phyloP scores from a whole-genome alignment of 331 rosid genomes.

The Quercus lobata region DNA sequence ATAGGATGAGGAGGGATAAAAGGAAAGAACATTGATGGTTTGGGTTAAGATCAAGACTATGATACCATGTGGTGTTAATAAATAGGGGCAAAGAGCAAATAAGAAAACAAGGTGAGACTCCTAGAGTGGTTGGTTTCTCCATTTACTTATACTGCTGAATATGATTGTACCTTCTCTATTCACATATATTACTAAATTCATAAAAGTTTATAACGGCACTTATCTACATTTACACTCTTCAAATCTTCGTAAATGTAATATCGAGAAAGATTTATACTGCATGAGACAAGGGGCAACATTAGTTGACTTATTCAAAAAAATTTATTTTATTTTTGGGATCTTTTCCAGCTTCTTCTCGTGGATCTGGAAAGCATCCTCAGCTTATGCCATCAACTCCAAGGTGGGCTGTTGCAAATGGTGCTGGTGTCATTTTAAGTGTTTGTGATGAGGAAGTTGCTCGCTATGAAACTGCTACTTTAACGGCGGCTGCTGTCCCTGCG shows the following conservation, averaged over 20 bases:
- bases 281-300: neutral
- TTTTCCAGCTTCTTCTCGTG: slow-evolving; percentile 74
- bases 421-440: slow-evolving; percentile 96
- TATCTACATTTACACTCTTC: neutral
- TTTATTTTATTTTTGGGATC: neutral
- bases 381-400: slow-evolving; percentile 93
- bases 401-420: slow-evolving; percentile 99
- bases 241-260: neutral
- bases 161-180: neutral
- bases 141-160: neutral
- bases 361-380: slow-evolving; percentile 99
- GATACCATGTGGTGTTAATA: neutral
- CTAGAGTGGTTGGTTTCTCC: neutral
- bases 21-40: neutral
- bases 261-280: neutral
- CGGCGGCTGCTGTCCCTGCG: slow-evolving; percentile 96
- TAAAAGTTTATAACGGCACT: neutral
- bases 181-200: no score
- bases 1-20: neutral
- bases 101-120: neutral
- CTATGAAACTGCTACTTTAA: slow-evolving; percentile 91
- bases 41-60: neutral
- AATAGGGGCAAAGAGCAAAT: neutral
- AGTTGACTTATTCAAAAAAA: neutral
- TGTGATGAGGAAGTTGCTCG: slow-evolving; percentile 99